Evolutionary conservation across 345 rosid genomes (phyloP).

Genomic region (Pistacia vera): DNA sequence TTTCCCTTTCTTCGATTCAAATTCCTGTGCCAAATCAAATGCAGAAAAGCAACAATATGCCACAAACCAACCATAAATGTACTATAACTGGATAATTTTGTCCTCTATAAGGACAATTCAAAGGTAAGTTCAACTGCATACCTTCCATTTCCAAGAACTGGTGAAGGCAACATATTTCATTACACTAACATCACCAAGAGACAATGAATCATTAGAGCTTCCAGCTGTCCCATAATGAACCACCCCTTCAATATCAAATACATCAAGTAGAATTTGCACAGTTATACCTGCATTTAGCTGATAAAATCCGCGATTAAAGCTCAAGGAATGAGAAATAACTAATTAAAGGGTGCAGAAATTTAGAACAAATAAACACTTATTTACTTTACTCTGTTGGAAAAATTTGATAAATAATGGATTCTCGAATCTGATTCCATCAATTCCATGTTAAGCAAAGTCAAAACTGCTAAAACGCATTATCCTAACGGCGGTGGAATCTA

Average conservation of each 20-base stretch:
- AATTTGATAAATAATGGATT: no score
- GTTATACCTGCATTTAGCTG: constrained; percentile 36
- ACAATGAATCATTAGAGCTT: constrained; percentile 30
- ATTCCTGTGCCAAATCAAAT: constrained; percentile 21
- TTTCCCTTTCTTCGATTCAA: constrained; percentile 26
- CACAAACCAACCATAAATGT: not conserved
- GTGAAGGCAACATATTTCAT: constrained; percentile 33
- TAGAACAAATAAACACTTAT: not conserved
- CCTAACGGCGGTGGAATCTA: no score
- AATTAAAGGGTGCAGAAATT: not conserved
- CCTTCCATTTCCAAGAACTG: constrained; percentile 42
- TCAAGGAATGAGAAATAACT: not conserved
- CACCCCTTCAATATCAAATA: constrained; percentile 31
- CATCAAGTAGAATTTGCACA: constrained; percentile 33
- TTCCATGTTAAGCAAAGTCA: no score
- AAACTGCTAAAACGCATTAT: no score
- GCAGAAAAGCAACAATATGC: not conserved
- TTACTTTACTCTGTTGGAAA: no score
- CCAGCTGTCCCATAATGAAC: constrained; percentile 43
- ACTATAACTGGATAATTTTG: not conserved
- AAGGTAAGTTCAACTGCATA: not conserved
- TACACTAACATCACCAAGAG: constrained; percentile 36
- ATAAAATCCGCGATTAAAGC: not conserved
- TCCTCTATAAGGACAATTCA: no score
- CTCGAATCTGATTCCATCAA: no score